Base-by-base conservation (phyloP, 495 filamentous ascomycete genomes). In the Aspergillus ellipticus region DNA sequence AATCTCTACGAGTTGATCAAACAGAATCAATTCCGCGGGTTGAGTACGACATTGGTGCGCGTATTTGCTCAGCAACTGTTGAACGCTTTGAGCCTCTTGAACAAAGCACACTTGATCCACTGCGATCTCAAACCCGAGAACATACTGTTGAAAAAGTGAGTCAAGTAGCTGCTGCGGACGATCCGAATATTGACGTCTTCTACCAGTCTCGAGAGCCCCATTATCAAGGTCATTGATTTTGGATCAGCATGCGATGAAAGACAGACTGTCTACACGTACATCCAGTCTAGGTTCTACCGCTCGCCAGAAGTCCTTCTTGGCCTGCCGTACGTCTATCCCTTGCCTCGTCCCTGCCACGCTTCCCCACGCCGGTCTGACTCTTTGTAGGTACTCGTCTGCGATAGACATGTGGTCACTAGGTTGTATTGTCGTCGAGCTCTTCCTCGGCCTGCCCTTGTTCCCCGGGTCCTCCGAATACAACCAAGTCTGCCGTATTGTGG, bases 321-420 rank as follows among this genome's bases (percentile, higher is more conserved):
- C 6, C 70, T 99, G 41, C 95, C 95, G 66, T 89, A 77, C 59
- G 83, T 74, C 2, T 21, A 45, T 50, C 35, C 35, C 13, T n/a
- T 10, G 42, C 29, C 29, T 24, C 7, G 11, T 20, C 17, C 41
- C 13, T 19, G 19, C 16, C 15, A n/a, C 20, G 15, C 16, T 54
- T 6, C 20, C 41, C 42, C 8, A 26, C 51, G 35, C 49, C 42
- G 3, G 31, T 51, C 33, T 53, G 42, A 56, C 28, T 29, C 35
- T 9, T 31, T 24, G 20, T 56, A 87, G 84, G n/a, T 96, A 99
- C 65, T 97, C 94, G 7, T 97, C 95, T 29, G 94, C 95, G 16
- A 99, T 99, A 66, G 95, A 99, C 65, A 97, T 99, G 95, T 99
- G 95, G 95, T 99, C 95, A 9, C 76, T 99, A 42, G 95, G 95